Conservation (phyloP, 345 rosid genomes). For the Citrus inodora region DNA sequence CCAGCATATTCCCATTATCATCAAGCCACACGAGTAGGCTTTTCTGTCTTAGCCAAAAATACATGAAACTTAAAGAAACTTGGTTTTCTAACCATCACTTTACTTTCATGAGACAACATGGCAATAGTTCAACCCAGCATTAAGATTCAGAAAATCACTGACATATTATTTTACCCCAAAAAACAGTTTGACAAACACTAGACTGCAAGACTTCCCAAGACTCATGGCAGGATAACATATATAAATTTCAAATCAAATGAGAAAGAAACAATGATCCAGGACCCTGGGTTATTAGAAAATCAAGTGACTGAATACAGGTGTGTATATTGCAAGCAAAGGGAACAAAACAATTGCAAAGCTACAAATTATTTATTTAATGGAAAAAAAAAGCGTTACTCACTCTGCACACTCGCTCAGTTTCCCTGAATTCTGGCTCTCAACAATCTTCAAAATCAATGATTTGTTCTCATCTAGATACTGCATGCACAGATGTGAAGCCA, state of each 20-base stretch:
- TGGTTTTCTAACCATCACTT: not conserved
- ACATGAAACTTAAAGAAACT: not conserved
- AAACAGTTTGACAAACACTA: not conserved
- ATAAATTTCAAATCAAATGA: not conserved
- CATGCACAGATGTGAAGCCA: conserved; percentile 19
- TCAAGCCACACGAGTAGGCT: not conserved
- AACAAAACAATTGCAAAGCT: not conserved
- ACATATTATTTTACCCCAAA: too few species aligned
- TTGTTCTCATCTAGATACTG: conserved; percentile 99
- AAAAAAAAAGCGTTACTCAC: conserved; percentile 43
- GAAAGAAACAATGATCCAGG: not conserved
- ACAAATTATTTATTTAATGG: not conserved
- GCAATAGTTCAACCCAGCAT: not conserved
- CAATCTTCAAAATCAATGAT: conserved; percentile 98
- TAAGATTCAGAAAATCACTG: not conserved
- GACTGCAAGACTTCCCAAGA: not conserved
- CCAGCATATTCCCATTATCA: not conserved
- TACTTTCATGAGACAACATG: not conserved
- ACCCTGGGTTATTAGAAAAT: not conserved
- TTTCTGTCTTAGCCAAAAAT: not conserved
- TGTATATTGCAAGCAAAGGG: not conserved
- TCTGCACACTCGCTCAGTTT: conserved; percentile 94
- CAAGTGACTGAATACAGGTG: not conserved
- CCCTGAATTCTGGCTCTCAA: conserved; percentile 97
- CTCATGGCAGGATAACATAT: not conserved